Conservation (phyloP, 2,329 filamentous ascomycete species). For the Phoma herbarum region DNA sequence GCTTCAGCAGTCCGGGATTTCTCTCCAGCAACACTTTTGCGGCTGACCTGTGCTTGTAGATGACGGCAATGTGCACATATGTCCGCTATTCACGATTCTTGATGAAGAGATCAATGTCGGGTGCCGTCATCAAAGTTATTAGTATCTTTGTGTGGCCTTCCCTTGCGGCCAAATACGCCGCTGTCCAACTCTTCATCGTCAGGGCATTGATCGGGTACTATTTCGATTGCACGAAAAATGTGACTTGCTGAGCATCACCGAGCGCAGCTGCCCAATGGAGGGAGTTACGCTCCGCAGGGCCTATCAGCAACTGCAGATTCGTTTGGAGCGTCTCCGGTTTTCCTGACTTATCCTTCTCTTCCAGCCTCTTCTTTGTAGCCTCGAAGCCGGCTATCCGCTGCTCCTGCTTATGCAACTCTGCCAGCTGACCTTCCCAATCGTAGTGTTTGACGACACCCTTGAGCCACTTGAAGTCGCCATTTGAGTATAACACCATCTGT, state of each 20-base stretch:
- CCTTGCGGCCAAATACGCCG: slow-evolving; percentile 28
- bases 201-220: slow-evolving; percentile 34
- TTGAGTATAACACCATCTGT: slow-evolving; percentile 27
- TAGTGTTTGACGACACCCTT: slow-evolving; percentile 28
- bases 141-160: slow-evolving; percentile 27
- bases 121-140: slow-evolving; percentile 23
- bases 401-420: slow-evolving; percentile 23
- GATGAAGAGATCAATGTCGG: slow-evolving; percentile 25
- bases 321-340: background rate
- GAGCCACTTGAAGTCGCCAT: slow-evolving; percentile 24
- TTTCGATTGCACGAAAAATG: slow-evolving; percentile 22
- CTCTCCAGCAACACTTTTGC: slow-evolving; percentile 24
- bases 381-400: slow-evolving; percentile 17
- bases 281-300: slow-evolving; percentile 28
- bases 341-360: slow-evolving; percentile 11
- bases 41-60: slow-evolving; percentile 17
- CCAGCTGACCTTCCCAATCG: slow-evolving; percentile 29
- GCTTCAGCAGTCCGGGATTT: slow-evolving; percentile 8
- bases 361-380: slow-evolving; percentile 9
- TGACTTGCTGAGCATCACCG: slow-evolving; percentile 22
- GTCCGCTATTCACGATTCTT: slow-evolving; percentile 29
- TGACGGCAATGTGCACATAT: slow-evolving; percentile 27
- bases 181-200: slow-evolving; percentile 28
- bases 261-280: slow-evolving; percentile 32
- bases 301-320: slow-evolving; percentile 5